These are phyloP conservation scores for Thielaviopsis euricoi DNA, from an alignment of 2,329 filamentous ascomycete genomes.

Conservation along the genomic window DNA sequence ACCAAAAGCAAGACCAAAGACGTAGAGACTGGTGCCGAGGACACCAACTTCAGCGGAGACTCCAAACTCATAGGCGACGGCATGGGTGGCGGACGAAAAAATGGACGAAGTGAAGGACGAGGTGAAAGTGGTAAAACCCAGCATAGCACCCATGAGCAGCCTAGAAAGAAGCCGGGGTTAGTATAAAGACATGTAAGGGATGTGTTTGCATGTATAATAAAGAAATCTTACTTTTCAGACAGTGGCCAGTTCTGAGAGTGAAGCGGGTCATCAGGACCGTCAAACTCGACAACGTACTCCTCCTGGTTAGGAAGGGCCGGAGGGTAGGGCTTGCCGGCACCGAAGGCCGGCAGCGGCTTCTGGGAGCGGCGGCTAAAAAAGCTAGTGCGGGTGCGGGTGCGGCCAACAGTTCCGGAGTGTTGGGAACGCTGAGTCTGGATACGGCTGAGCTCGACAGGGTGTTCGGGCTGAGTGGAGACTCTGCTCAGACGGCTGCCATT, in stretches of 20 bases:
- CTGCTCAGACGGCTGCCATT: conserved; percentile 33
- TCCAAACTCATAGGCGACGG: conserved; percentile 39
- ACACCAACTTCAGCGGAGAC: conserved; percentile 47
- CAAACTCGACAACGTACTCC: conserved; percentile 72
- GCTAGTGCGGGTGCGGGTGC: conserved; percentile 21
- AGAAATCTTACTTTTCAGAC: conserved; percentile 50
- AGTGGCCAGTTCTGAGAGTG: conserved; percentile 80
- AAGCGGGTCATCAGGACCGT: conserved; percentile 65
- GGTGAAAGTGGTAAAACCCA: conserved; percentile 58
- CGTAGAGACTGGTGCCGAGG: conserved; percentile 51
- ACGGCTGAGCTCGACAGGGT: conserved; percentile 51
- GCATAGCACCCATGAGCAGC: conserved; percentile 45
- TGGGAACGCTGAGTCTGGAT: conserved; percentile 57
- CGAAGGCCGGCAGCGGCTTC: conserved; percentile 51
- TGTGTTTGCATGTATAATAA: background rate
- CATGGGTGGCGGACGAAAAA: conserved; percentile 49
- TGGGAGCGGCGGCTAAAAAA: conserved; percentile 31
- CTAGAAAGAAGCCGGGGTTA: conserved; percentile 18
- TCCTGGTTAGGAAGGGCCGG: conserved; percentile 53
- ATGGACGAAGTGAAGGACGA: conserved; percentile 60
- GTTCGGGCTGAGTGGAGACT: conserved; percentile 47
- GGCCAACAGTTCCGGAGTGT: conserved; percentile 56
- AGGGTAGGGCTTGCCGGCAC: conserved; percentile 58
- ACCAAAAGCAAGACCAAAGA: conserved; percentile 56
- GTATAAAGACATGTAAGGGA: background rate